Evolutionary conservation across 202 grass and related monocot genomes (phyloP), one percentile per base, ranked within the genome.

Genomic region (Eragrostis tef): DNA sequence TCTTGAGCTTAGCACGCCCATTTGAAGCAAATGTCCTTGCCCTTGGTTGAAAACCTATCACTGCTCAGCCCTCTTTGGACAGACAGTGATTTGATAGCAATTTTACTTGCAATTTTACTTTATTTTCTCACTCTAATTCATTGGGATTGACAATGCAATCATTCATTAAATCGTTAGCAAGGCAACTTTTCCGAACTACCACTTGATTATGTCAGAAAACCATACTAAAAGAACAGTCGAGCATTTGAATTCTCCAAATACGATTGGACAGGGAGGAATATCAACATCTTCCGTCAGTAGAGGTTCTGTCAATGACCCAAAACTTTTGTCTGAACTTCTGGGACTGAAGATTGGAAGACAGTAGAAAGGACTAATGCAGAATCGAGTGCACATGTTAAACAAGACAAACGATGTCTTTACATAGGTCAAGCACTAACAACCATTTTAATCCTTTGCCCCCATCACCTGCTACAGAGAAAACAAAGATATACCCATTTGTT

Each of bases 381-480:
- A 21, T 65, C 41, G 58, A 58, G 48, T 57, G 54, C 46, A 52
- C 75, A 80, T 76, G 77, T 62, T 76, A 71, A 81, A 77, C 65
- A 71, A 45, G 71, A 81, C 64, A 81, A 81, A 77, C 6, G 81
- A 65, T 71, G 15, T 71, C 64, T 76, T 85, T 81, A 10, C 54
- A 48, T 19, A 58, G 24, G 77, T 76, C 59, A 81, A 85, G 62
- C 36, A 39, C 1, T 68, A 61, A 19, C 15, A 29, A 6, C 47
- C 17, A 26, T 70, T 84, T 36, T 58, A 48, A 89, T 85, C 20
- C 31, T 43, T 72, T 72, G 41, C 56, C 41, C 42, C 71, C 65
- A 81, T 68, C 11, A 67, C 67, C 49, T 60, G 6, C 65, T 50
- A 34, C 15, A 71, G 75, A 71, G 17, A 75, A 58, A 81, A 50